Evolutionary conservation across 306 rosid genomes (phyloP), one percentile per base, ranked within the genome.

Genomic region (Dicorynia guianensis): DNA sequence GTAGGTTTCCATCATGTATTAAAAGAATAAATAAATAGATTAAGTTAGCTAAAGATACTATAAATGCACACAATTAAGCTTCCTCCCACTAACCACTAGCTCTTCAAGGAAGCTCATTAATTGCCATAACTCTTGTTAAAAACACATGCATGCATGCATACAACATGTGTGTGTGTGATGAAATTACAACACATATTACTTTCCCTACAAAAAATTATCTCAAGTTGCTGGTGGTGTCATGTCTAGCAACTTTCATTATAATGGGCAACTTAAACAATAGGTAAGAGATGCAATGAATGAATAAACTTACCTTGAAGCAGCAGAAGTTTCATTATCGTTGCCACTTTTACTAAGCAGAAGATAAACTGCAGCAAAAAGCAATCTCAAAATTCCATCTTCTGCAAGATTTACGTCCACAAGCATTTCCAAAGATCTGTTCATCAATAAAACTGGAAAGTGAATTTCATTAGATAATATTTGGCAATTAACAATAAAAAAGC

Each of bases 361-460:
- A 91, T 88, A 88, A 69, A 92, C 89, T 35, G 90, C 84, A 74
- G 93, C 93, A 80, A 94, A 94, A 79, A 94, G 87, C 85, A 94
- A 86, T 75, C 97, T 87, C 83, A 92, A 77, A 69, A 94, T 76
- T 49, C 97, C 98, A 79, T 90, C 98, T 83, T 91, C 98, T 17
- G 88, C 97, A 3, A 88, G 88, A 87, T 87, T 83, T 75, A 92
- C 95, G 69, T 80, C 91, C 71, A 82, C 98, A 87, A 94, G 98
- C 95, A 84, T 92, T 85, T 90, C 96, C 88, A 94, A 86, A 78
- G 95, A 91, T 83, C 98, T 94, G 98, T 81, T 76, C 83, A 88
- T 82, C 75, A 79, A 74, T 74, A 83, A 82, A 77, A 82, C 86
- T 69, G 83, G 76, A 84, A 85, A 80, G 83, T 79, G 82, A 79